A percentile compares a stretch with the other conserved stretches of the same genome.
Conservation (phyloP, 139 green algal genomes). For the Eudorina sp. region DNA sequence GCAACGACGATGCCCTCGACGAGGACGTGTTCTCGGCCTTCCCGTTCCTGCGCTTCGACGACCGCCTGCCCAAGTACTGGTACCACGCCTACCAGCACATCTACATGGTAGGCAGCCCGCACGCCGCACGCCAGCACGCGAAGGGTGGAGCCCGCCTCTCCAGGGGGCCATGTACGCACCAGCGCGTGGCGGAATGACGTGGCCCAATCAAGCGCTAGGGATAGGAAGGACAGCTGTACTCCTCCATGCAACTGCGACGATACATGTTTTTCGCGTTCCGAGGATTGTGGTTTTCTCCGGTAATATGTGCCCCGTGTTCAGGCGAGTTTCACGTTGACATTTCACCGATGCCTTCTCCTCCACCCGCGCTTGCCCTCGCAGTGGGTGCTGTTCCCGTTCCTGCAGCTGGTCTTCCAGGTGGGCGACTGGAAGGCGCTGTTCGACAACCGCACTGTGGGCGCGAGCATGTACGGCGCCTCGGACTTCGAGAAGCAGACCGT, state of each 20-base stretch:
- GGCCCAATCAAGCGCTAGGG: too few relatives aligned
- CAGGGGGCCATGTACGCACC: too few relatives aligned
- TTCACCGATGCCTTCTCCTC: neutral
- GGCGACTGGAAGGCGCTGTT: slow-evolving; percentile 69
- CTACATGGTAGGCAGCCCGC: slow-evolving; percentile 82
- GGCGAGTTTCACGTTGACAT: too few relatives aligned
- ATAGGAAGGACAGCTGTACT: too few relatives aligned
- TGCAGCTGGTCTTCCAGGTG: slow-evolving; percentile 86
- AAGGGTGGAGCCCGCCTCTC: too few relatives aligned
- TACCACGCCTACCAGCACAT: slow-evolving; percentile 90
- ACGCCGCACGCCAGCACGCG: too few relatives aligned
- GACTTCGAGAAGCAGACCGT: slow-evolving; percentile 72
- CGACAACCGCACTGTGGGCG: slow-evolving; percentile 73
- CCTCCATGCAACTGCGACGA: too few relatives aligned
- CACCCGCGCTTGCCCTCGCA: slow-evolving; percentile 34
- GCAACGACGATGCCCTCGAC: slow-evolving; percentile 89
- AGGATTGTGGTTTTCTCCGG: too few relatives aligned
- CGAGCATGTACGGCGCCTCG: slow-evolving; percentile 80
- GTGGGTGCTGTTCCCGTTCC: slow-evolving; percentile 84
- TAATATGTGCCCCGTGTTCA: too few relatives aligned
- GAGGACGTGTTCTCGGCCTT: slow-evolving; percentile 86
- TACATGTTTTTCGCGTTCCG: too few relatives aligned
- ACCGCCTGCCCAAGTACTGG: slow-evolving; percentile 73
- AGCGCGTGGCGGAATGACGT: too few relatives aligned
- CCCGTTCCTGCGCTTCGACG: slow-evolving; percentile 87